Evolutionary conservation across 805 yeast species (phyloP).

Genomic region (Zygosaccharomyces bailii): DNA sequence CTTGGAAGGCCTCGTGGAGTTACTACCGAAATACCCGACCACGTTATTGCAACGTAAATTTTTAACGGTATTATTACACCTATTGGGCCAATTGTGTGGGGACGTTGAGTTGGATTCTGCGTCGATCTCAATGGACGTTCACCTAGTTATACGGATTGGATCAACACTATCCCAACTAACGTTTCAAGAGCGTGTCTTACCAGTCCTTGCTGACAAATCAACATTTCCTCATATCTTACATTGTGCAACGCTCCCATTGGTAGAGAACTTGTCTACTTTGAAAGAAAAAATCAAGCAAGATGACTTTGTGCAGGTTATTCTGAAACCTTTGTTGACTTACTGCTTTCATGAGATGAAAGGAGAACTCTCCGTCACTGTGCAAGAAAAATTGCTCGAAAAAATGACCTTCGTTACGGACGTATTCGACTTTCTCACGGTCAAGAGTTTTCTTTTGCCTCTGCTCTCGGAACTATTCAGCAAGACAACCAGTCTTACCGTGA

Average conservation of each 20-base stretch:
- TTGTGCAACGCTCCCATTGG: slow-evolving; percentile 36
- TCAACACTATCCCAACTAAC: slow-evolving; percentile 66
- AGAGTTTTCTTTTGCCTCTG: slow-evolving; percentile 71
- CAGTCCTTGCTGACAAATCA: slow-evolving; percentile 29
- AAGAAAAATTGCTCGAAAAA: slow-evolving; percentile 50
- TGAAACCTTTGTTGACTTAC: slow-evolving; percentile 31
- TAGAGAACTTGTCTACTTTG: slow-evolving; percentile 48
- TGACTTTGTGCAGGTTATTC: slow-evolving; percentile 42
- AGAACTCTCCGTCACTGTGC: slow-evolving; percentile 37
- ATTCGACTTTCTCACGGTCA: slow-evolving; percentile 66
- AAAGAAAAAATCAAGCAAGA: slow-evolving; percentile 48
- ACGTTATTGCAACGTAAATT: slow-evolving; percentile 62
- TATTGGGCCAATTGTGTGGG: slow-evolving; percentile 39
- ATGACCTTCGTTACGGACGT: slow-evolving; percentile 42
- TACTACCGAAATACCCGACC: slow-evolving; percentile 57
- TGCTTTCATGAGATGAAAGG: slow-evolving; percentile 24
- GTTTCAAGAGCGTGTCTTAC: slow-evolving; percentile 67
- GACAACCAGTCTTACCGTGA: slow-evolving; percentile 79
- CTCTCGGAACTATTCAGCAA: slow-evolving; percentile 71
- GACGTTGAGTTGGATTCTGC: slow-evolving; percentile 41
- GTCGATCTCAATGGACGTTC: slow-evolving; percentile 39
- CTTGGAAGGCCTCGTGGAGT: slow-evolving; percentile 56
- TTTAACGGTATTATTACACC: slow-evolving; percentile 60
- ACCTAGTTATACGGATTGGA: slow-evolving; percentile 61
- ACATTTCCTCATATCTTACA: slow-evolving; percentile 24